phyloP scores from a whole-genome alignment of 768 basidiomycete genomes.

The Udeniomyces megalosporus region DNA sequence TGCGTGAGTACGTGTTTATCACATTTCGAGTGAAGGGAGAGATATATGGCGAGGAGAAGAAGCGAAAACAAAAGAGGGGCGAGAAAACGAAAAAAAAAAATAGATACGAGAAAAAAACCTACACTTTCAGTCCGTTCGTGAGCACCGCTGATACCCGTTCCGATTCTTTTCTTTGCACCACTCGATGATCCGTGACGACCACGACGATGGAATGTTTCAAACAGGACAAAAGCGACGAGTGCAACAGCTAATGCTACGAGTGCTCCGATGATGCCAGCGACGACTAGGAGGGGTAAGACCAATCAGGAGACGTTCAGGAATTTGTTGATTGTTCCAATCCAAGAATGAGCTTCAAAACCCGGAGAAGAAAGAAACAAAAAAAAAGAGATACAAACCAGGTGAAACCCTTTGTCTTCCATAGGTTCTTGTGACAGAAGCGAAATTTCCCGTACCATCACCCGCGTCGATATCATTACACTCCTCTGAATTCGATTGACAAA shows the following conservation, averaged over 20 bases:
- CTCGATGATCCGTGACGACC: too few relatives aligned
- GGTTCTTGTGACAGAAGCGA: constrained; percentile 9
- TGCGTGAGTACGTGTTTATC: too few relatives aligned
- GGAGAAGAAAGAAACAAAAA: not conserved
- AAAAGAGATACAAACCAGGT: not conserved
- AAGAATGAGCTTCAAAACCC: not conserved
- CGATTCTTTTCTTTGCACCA: not conserved
- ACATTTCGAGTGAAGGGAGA: too few relatives aligned
- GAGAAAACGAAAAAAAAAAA: too few relatives aligned
- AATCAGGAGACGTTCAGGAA: too few relatives aligned
- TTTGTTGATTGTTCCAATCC: too few relatives aligned
- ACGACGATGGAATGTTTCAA: too few relatives aligned
- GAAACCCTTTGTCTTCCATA: constrained; percentile 17
- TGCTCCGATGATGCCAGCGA: constrained; percentile 24
- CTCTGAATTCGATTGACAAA: constrained; percentile 12
- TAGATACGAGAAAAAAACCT: too few relatives aligned
- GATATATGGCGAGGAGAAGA: too few relatives aligned
- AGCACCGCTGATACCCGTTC: too few relatives aligned
- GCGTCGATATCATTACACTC: constrained; percentile 17
- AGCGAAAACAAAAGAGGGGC: too few relatives aligned
- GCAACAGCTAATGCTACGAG: constrained; percentile 20
- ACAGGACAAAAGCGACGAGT: not conserved
- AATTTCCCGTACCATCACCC: not conserved
- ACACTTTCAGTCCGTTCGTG: too few relatives aligned
- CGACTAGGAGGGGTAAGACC: not conserved